Percentiles rank a stretch among this genome's conserved stretches.
phyloP scores from a whole-genome alignment of 495 filamentous ascomycete species.

The Opeltia flavorubescens region DNA sequence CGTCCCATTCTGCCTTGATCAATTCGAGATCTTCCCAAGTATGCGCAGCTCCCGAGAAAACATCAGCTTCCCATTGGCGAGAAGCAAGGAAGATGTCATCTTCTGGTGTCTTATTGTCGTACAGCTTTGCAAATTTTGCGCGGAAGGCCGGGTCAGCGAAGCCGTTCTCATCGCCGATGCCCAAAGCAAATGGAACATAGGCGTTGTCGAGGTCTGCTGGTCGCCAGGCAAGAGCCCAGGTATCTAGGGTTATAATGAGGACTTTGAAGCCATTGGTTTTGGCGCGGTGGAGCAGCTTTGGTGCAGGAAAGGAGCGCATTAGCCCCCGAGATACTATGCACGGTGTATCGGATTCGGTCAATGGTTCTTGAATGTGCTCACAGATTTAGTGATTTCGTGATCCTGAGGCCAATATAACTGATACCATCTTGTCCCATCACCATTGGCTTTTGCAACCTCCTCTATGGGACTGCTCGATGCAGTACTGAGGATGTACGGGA shows the following conservation, averaged over 20 bases:
- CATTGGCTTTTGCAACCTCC: conserved; percentile 28
- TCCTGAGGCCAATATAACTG: conserved; percentile 58
- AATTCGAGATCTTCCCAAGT: conserved; percentile 44
- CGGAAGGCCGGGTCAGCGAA: conserved; percentile 51
- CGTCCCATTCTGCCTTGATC: conserved; percentile 43
- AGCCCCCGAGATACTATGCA: background rate
- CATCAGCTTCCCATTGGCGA: conserved; percentile 33
- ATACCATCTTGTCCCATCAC: conserved; percentile 32
- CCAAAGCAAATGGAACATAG: conserved; percentile 36
- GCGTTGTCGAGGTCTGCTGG: conserved; percentile 51
- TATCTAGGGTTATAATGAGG: conserved; percentile 50
- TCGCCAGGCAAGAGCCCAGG: conserved; percentile 43
- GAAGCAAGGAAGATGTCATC: conserved; percentile 32
- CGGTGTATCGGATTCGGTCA: background rate
- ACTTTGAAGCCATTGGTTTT: conserved; percentile 40
- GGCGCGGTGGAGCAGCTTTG: conserved; percentile 44
- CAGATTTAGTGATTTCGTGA: conserved; percentile 41
- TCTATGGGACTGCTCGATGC: conserved; percentile 27
- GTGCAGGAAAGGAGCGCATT: too few species aligned
- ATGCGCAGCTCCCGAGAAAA: conserved; percentile 36
- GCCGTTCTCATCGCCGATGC: conserved; percentile 29
- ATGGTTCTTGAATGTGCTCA: background rate
- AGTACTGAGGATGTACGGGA: conserved; percentile 42
- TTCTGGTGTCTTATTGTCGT: conserved; percentile 31
- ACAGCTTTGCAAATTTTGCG: conserved; percentile 34